A percentile compares a stretch with the other conserved stretches of the same genome.
phyloP scores from a whole-genome alignment of 176 grass and related monocot species.

The Musa troglodytarum region DNA sequence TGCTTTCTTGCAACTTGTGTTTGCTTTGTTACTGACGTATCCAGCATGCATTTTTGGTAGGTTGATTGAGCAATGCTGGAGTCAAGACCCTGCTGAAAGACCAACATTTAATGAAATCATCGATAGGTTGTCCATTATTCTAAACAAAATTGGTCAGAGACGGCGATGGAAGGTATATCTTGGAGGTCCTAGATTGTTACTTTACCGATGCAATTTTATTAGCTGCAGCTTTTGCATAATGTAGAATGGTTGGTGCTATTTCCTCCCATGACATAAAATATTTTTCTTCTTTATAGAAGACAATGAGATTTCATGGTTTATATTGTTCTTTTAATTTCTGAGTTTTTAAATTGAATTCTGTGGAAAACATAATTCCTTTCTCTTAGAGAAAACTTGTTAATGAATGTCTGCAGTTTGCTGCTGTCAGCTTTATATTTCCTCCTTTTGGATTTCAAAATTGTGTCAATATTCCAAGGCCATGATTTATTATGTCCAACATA shows the following conservation, averaged over 20 bases:
- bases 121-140: constrained; percentile 41
- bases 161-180: constrained; percentile 51
- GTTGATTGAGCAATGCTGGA: constrained; percentile 95
- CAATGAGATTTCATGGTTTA: no score
- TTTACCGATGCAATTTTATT: neutral
- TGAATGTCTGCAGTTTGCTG: no score
- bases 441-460: no score
- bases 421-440: no score
- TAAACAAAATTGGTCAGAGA: constrained; percentile 37
- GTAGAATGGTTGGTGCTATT: neutral
- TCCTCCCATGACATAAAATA: no score
- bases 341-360: no score
- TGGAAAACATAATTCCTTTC: no score
- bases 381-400: no score
- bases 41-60: constrained; percentile 23
- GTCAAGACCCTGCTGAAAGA: constrained; percentile 59
- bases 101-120: constrained; percentile 72
- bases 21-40: neutral
- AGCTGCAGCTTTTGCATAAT: neutral
- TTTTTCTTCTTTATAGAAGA: no score
- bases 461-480: no score
- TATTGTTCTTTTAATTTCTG: no score
- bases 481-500: no score
- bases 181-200: neutral
- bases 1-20: neutral